Percentiles rank a stretch among this genome's conserved stretches.
These are phyloP conservation scores for Verticillium tricorpus DNA, from an alignment of 2,329 filamentous ascomycete genomes.

Conservation along the genomic window DNA sequence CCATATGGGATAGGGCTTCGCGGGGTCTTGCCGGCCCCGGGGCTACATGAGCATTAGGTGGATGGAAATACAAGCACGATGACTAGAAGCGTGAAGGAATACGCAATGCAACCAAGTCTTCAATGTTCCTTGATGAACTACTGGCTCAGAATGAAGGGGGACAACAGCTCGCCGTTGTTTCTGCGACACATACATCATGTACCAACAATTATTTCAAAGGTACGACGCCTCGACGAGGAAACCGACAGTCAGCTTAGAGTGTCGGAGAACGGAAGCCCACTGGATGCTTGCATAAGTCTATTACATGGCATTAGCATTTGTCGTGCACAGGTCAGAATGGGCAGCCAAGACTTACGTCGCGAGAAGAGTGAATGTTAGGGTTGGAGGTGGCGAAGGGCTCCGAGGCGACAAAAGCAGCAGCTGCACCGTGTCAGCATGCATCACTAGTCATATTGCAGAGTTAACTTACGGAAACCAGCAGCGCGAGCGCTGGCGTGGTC, in stretches of 20 bases:
- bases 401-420: constrained; percentile 26
- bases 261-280: constrained; percentile 17
- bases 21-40: too few species aligned
- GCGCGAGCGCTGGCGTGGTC: constrained; percentile 31
- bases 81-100: too few species aligned
- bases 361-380: constrained; percentile 25
- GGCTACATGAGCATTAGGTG: too few species aligned
- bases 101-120: too few species aligned
- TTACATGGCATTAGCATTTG: background rate
- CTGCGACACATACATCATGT: too few species aligned
- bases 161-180: too few species aligned
- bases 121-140: too few species aligned
- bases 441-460: background rate
- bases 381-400: constrained; percentile 23
- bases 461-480: constrained; percentile 31
- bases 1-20: too few species aligned
- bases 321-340: background rate
- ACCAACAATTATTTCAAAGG: background rate
- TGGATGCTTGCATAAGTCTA: constrained; percentile 2
- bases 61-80: too few species aligned
- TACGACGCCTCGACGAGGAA: constrained; percentile 25
- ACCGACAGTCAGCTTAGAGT: constrained; percentile 25
- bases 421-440: constrained; percentile 1
- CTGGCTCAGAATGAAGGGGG: too few species aligned
- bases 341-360: constrained; percentile 12